These are phyloP conservation scores for Talaromyces stipitatus DNA, from an alignment of 495 filamentous ascomycete genomes.

Conservation along the genomic window DNA sequence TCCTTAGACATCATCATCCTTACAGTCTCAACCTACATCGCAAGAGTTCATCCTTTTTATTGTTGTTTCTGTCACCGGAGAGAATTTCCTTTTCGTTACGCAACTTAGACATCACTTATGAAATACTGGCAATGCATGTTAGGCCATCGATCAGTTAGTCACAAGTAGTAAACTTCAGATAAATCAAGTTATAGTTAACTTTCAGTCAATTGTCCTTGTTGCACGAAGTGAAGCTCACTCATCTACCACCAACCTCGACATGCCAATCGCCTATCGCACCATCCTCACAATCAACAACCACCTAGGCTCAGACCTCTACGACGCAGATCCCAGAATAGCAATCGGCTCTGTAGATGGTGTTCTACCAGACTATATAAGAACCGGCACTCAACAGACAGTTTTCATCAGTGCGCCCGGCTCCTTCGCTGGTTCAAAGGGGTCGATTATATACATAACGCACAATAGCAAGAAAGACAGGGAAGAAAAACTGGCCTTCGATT, in stretches of 20 bases:
- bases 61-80: not conserved
- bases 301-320: conserved; percentile 3
- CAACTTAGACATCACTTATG: not conserved
- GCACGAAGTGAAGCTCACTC: not conserved
- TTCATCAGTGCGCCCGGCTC: not conserved
- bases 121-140: not conserved
- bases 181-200: too few relatives aligned
- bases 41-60: not conserved
- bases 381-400: not conserved
- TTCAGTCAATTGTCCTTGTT: not conserved
- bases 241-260: not conserved
- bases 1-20: not conserved
- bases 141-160: not conserved
- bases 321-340: not conserved
- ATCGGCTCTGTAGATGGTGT: not conserved
- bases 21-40: not conserved
- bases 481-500: conserved; percentile 3
- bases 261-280: conserved; percentile 6
- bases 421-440: conserved; percentile 4
- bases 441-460: not conserved
- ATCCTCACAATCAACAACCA: conserved; percentile 5
- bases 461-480: not conserved
- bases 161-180: too few relatives aligned
- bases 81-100: not conserved
- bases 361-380: conserved; percentile 2